phyloP scores from a whole-genome alignment of 1,284 basidiomycete species.

The Puccinia triticina region DNA sequence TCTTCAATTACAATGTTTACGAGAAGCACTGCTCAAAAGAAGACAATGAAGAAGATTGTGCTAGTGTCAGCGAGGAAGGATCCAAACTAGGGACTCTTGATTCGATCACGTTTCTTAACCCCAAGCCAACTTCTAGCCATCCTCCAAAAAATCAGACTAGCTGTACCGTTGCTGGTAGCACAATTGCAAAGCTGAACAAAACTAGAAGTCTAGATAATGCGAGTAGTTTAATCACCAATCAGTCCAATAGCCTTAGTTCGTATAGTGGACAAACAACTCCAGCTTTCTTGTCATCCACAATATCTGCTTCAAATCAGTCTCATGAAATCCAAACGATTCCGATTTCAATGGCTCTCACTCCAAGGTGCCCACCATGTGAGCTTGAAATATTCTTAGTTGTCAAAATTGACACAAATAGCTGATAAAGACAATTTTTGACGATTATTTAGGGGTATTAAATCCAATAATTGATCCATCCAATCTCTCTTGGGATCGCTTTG shows the following conservation, averaged over 20 bases:
- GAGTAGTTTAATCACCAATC: too few relatives aligned
- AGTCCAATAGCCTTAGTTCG: neutral
- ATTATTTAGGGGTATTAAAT: neutral
- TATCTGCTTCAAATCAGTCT: neutral
- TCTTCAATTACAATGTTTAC: neutral
- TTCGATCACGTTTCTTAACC: neutral
- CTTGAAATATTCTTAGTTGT: neutral
- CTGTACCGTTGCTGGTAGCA: too few relatives aligned
- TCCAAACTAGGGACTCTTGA: neutral
- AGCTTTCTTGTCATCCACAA: too few relatives aligned
- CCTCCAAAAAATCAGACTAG: neutral
- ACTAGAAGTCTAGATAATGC: too few relatives aligned
- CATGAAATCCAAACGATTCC: neutral
- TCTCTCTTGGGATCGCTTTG: constrained; percentile 16
- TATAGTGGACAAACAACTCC: neutral
- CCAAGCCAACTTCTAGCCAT: neutral
- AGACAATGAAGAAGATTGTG: neutral
- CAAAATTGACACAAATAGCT: neutral
- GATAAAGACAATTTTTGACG: neutral
- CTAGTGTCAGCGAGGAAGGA: neutral
- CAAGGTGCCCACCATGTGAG: constrained; percentile 4
- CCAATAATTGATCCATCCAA: neutral
- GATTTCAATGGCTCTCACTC: neutral
- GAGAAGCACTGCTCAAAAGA: neutral
- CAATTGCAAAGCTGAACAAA: too few relatives aligned